phyloP scores from a whole-genome alignment of 2,329 filamentous ascomycete genomes.

The Chlorencoelia australis region DNA sequence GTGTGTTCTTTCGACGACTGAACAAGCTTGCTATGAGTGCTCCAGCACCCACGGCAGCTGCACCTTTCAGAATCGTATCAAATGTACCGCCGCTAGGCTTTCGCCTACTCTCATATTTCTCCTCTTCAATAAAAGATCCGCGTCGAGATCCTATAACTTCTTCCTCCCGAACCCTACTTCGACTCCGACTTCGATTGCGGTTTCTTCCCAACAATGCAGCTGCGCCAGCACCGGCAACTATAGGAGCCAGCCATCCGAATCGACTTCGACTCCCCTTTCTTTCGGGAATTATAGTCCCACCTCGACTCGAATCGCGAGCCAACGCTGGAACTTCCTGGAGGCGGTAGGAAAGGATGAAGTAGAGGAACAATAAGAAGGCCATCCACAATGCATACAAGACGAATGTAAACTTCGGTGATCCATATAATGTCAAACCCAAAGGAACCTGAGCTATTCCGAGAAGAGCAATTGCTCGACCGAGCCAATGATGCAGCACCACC shows the following conservation, averaged over 20 bases:
- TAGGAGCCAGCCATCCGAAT: slow-evolving; percentile 38
- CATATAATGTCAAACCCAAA: slow-evolving; percentile 82
- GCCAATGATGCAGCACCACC: slow-evolving; percentile 66
- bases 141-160: slow-evolving; percentile 44
- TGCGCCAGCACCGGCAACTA: slow-evolving; percentile 46
- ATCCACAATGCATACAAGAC: slow-evolving; percentile 77
- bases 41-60: slow-evolving; percentile 51
- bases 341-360: slow-evolving; percentile 71
- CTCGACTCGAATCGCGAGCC: slow-evolving; percentile 23
- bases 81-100: slow-evolving; percentile 45
- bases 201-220: slow-evolving; percentile 39
- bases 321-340: slow-evolving; percentile 37
- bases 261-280: slow-evolving; percentile 35
- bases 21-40: slow-evolving; percentile 50
- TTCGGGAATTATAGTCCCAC: slow-evolving; percentile 39
- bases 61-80: slow-evolving; percentile 48
- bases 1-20: slow-evolving; percentile 38
- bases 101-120: slow-evolving; percentile 43
- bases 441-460: slow-evolving; percentile 82
- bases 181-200: slow-evolving; percentile 22
- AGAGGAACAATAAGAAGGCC: slow-evolving; percentile 59
- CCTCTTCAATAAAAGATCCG: slow-evolving; percentile 42
- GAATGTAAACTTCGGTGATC: slow-evolving; percentile 76
- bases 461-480: slow-evolving; percentile 66
- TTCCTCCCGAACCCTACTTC: slow-evolving; percentile 23